Evolutionary conservation across 78 protist genomes (phyloP).

Genomic region (Dictyostelium purpureum): DNA sequence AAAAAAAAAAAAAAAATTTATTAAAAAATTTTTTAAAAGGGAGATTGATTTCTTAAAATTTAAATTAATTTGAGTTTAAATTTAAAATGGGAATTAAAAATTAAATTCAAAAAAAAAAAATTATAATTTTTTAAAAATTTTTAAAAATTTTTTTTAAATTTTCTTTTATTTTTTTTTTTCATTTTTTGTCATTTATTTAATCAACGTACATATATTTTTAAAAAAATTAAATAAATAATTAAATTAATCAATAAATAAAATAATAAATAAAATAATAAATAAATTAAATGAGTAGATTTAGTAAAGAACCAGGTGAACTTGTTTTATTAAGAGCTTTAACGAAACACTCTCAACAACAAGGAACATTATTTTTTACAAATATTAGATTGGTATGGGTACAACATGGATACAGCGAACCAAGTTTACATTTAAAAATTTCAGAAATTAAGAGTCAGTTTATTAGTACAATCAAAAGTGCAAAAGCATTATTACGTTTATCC

Average conservation of each 20-base stretch:
- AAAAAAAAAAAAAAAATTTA: too few species aligned
- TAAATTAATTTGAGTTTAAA: too few species aligned
- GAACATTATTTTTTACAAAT: slow-evolving; percentile 43
- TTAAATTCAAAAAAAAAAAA: too few species aligned
- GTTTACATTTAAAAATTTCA: slow-evolving; percentile 56
- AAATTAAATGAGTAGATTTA: slow-evolving; percentile 36
- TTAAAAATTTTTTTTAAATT: not conserved
- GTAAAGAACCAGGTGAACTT: slow-evolving; percentile 54
- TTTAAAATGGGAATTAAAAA: too few species aligned
- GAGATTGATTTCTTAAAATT: too few species aligned
- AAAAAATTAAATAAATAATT: not conserved
- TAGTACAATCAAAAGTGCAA: slow-evolving; percentile 29
- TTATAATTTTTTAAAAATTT: too few species aligned
- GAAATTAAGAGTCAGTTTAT: slow-evolving; percentile 63
- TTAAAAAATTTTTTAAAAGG: too few species aligned
- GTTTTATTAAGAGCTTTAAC: slow-evolving; percentile 44
- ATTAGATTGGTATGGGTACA: slow-evolving; percentile 73
- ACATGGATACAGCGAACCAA: slow-evolving; percentile 21
- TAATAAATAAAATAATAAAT: too few species aligned
- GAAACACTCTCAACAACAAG: slow-evolving; percentile 30
- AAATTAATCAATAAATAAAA: too few species aligned
- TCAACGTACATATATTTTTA: not conserved
- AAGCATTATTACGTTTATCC: slow-evolving; percentile 46
- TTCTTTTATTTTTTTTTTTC: not conserved
- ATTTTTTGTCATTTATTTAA: not conserved